Percentiles rank a stretch among this genome's conserved stretches.
These are phyloP conservation scores for Paecilomyces fulvus DNA, from an alignment of 2,329 filamentous ascomycete species.

Conservation along the genomic window DNA sequence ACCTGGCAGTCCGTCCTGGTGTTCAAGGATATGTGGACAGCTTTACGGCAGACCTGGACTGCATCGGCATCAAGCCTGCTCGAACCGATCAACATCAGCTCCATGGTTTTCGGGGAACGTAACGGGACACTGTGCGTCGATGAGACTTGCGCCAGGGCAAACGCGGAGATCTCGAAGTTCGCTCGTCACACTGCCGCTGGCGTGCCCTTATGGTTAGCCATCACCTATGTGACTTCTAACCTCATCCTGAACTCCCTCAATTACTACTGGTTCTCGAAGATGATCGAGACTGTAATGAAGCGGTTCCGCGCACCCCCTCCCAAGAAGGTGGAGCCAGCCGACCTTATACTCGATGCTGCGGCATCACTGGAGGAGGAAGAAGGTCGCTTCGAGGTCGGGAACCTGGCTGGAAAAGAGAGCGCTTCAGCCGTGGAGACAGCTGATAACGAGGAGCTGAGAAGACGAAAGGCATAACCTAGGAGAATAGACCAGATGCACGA, in stretches of 20 bases:
- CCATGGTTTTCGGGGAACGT: constrained; percentile 26
- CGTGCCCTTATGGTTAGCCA: constrained; percentile 51
- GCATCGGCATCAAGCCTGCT: constrained; percentile 20
- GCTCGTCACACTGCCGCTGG: constrained; percentile 28
- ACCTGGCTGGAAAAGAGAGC: constrained; percentile 13
- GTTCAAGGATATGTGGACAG: constrained; percentile 52
- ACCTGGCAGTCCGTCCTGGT: constrained; percentile 51
- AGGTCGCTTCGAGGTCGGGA: constrained; percentile 17
- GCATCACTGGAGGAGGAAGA: constrained; percentile 22
- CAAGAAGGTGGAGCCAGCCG: constrained; percentile 11
- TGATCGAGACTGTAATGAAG: constrained; percentile 57
- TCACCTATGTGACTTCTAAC: constrained; percentile 52
- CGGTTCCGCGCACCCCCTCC: constrained; percentile 42
- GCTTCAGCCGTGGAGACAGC: constrained; percentile 48
- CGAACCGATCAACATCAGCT: constrained; percentile 22
- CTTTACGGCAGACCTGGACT: constrained; percentile 36
- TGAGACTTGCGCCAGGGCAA: constrained; percentile 30
- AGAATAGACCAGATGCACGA: neutral
- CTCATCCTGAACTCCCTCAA: constrained; percentile 55
- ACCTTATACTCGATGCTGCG: constrained; percentile 28
- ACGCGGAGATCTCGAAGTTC: constrained; percentile 43
- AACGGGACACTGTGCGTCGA: constrained; percentile 29
- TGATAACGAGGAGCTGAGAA: constrained; percentile 84
- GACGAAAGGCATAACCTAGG: constrained; percentile 14
- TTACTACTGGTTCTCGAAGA: constrained; percentile 60